Conservation (phyloP, 345 rosid genomes). For the Litchi chinensis region DNA sequence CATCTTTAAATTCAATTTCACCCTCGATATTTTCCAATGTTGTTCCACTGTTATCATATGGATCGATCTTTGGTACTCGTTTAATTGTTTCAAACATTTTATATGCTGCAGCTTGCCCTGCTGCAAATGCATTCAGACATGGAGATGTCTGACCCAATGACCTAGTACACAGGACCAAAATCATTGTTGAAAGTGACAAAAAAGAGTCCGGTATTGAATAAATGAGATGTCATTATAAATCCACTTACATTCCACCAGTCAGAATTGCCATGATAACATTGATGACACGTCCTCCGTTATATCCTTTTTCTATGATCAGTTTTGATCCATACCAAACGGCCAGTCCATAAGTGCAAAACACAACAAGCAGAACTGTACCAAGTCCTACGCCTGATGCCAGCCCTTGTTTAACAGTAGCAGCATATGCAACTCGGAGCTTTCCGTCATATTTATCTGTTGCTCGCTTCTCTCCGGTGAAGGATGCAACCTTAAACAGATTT, state of each 20-base stretch:
- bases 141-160: conserved; percentile 72
- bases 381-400: conserved; percentile 70
- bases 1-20: conserved; percentile 61
- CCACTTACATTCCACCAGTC: conserved; percentile 76
- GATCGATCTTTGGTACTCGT: conserved; percentile 52
- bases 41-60: conserved; percentile 48
- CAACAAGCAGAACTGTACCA: conserved; percentile 45
- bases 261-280: conserved; percentile 65
- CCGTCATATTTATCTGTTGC: conserved; percentile 62
- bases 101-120: conserved; percentile 70
- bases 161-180: conserved; percentile 30
- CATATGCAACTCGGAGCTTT: conserved; percentile 59
- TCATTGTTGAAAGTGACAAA: neutral
- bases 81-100: conserved; percentile 75
- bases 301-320: conserved; percentile 61
- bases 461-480: conserved; percentile 89
- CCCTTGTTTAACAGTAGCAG: conserved; percentile 62
- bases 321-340: conserved; percentile 78
- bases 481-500: conserved; percentile 53
- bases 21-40: conserved; percentile 54
- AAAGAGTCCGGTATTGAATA: neutral
- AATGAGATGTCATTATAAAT: neutral
- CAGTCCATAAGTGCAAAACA: conserved; percentile 58
- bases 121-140: conserved; percentile 58
- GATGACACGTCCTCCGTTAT: conserved; percentile 76